These are phyloP conservation scores for Quambalaria eucalypti DNA, from an alignment of 1,284 basidiomycete genomes.

Conservation along the genomic window DNA sequence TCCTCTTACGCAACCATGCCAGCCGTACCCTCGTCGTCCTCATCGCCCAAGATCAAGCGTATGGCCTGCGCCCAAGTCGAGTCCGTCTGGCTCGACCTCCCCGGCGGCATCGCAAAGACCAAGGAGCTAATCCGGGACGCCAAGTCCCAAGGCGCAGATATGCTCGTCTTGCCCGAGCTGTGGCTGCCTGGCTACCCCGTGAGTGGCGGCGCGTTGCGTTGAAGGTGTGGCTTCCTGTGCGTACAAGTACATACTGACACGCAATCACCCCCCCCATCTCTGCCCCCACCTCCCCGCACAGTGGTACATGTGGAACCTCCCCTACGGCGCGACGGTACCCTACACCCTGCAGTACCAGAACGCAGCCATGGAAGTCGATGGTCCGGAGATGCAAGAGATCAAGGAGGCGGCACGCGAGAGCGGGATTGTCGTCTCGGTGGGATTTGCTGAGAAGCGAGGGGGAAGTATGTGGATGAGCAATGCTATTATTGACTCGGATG, in stretches of 20 bases:
- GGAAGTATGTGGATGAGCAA: constrained; percentile 3
- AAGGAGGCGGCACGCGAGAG: background rate
- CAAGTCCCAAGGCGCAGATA: constrained; percentile 1
- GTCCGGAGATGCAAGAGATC: constrained; percentile 1
- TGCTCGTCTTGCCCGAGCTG: constrained; percentile 5
- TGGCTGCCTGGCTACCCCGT: constrained; percentile 7
- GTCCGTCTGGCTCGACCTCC: constrained; percentile 4
- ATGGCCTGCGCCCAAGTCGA: constrained; percentile 4
- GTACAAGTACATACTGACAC: background rate
- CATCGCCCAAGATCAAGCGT: background rate
- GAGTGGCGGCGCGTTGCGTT: background rate
- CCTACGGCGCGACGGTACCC: constrained; percentile 3
- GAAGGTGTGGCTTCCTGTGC: background rate
- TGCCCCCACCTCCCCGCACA: background rate
- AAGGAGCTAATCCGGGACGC: constrained; percentile 4
- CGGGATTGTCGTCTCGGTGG: background rate
- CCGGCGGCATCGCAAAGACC: constrained; percentile 1
- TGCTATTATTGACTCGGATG: background rate
- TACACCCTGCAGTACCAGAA: constrained; percentile 1
- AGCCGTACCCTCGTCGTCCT: background rate
- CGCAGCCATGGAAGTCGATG: background rate
- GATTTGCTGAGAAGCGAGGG: constrained; percentile 4
- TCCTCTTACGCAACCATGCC: no score
- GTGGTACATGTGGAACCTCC: constrained; percentile 2
- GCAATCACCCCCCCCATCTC: no score